Conservation (phyloP, 306 rosid species). For the Comarum palustre region DNA sequence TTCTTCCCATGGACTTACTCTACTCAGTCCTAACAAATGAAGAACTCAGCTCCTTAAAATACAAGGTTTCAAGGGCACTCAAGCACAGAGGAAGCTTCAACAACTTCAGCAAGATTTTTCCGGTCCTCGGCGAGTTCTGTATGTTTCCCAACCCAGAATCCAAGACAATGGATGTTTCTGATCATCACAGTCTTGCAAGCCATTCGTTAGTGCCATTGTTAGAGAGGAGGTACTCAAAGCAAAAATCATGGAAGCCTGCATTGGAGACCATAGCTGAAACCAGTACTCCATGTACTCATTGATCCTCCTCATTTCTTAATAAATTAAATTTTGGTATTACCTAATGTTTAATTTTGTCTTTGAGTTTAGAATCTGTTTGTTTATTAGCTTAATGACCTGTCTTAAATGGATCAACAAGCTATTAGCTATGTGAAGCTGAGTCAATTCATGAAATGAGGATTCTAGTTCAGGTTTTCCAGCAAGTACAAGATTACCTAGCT, state of each 20-base stretch:
- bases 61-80: constrained; percentile 55
- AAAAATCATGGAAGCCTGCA: constrained; percentile 86
- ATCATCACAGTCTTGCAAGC: constrained; percentile 9
- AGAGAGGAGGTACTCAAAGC: constrained; percentile 50
- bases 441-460: neutral
- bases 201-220: constrained; percentile 22
- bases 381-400: neutral
- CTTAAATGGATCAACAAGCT: neutral
- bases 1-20: constrained; percentile 80
- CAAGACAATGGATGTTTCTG: constrained; percentile 27
- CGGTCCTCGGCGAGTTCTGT: constrained; percentile 56
- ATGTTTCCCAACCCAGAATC: constrained; percentile 55
- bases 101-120: constrained; percentile 65
- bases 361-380: neutral
- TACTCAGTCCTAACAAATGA: constrained; percentile 80
- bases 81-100: constrained; percentile 43
- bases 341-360: neutral
- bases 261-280: constrained; percentile 80
- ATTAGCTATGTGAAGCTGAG: neutral
- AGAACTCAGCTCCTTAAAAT: constrained; percentile 61
- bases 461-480: neutral
- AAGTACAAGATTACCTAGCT: neutral
- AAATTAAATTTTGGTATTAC: neutral
- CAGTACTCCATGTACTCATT: constrained; percentile 23
- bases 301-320: neutral